Conservation (phyloP, 225 moss, liverwort and hornwort species). For the Pleurozium schreberi region DNA sequence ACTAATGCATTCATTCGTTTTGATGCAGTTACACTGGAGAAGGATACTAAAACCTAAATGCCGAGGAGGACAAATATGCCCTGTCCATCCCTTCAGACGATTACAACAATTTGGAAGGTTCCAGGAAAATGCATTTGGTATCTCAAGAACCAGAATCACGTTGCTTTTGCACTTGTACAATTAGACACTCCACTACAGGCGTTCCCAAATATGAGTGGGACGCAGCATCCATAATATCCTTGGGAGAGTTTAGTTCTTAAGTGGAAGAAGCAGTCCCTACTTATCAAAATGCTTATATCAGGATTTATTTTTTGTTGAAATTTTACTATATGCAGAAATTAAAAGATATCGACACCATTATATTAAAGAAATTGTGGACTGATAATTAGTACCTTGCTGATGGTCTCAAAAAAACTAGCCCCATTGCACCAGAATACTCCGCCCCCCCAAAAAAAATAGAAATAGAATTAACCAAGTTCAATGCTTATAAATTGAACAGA, state of each 20-base stretch:
- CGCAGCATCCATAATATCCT: not conserved
- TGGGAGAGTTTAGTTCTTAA: not conserved
- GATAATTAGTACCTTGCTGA: not conserved
- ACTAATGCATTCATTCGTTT: not conserved
- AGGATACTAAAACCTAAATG: not conserved
- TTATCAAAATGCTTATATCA: not conserved
- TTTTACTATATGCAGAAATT: not conserved
- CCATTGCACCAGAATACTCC: not conserved
- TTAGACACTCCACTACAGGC: not conserved
- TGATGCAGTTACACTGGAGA: not conserved
- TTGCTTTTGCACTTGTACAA: not conserved
- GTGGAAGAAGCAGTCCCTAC: not conserved
- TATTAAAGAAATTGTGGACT: not conserved
- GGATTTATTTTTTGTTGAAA: not conserved
- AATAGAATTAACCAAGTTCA: not conserved
- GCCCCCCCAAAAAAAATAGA: not conserved
- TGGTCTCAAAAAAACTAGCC: not conserved
- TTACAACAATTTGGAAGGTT: not conserved
- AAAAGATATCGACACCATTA: not conserved
- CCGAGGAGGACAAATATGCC: no score
- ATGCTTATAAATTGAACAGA: not conserved
- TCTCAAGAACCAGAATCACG: not conserved
- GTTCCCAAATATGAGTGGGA: not conserved
- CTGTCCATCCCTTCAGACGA: not conserved
- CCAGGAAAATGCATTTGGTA: not conserved